phyloP scores from a whole-genome alignment of 768 basidiomycete genomes.

The Lentinula sp. region DNA sequence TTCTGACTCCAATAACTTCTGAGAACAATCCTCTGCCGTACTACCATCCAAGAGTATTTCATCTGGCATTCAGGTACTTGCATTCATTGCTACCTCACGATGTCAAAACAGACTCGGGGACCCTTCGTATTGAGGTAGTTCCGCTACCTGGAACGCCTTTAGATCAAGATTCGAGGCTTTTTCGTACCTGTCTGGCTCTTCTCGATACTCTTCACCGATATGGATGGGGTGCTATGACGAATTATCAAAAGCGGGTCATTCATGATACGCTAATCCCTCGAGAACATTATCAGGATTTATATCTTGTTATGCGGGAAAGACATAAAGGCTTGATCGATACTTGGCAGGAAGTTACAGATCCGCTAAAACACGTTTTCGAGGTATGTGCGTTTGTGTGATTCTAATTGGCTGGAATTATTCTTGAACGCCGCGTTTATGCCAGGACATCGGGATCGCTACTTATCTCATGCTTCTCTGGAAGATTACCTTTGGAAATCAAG shows the following conservation, averaged over 20 bases:
- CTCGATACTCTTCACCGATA: constrained; percentile 84
- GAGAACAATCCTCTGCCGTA: constrained; percentile 59
- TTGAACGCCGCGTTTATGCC: not conserved
- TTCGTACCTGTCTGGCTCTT: constrained; percentile 75
- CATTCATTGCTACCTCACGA: not conserved
- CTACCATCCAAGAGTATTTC: constrained; percentile 81
- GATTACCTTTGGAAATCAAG: constrained; percentile 39
- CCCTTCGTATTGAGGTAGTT: constrained; percentile 52
- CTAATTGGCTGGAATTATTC: not conserved
- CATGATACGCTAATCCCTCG: constrained; percentile 79
- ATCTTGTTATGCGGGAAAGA: constrained; percentile 79
- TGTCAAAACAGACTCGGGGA: constrained; percentile 10
- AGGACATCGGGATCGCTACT: constrained; percentile 95
- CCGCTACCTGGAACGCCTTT: constrained; percentile 44
- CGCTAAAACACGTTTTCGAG: constrained; percentile 88
- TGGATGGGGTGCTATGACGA: constrained; percentile 75
- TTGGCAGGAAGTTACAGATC: constrained; percentile 83
- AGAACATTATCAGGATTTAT: constrained; percentile 85
- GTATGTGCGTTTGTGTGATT: constrained; percentile 26
- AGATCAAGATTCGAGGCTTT: constrained; percentile 58
- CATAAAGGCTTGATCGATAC: constrained; percentile 69
- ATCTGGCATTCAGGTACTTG: constrained; percentile 79
- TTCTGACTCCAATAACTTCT: constrained; percentile 54
- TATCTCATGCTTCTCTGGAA: constrained; percentile 93
- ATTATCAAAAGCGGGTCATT: constrained; percentile 80